phyloP scores from a whole-genome alignment of 169 alveolate species.

The Cryptosporidium parvum region DNA sequence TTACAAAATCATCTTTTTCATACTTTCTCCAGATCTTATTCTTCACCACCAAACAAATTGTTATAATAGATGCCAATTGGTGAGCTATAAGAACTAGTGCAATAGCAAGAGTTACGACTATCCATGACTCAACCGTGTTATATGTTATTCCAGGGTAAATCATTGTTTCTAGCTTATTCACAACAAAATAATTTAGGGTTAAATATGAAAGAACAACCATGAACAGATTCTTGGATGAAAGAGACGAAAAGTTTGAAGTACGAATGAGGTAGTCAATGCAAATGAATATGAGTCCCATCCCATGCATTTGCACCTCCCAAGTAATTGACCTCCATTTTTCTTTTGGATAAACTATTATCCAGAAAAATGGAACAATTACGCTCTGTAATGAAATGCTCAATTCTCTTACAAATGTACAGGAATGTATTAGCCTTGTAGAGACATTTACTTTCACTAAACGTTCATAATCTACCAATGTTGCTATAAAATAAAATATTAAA shows the following conservation, averaged over 20 bases:
- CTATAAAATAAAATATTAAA: constrained; percentile 30
- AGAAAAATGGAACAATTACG: constrained; percentile 70
- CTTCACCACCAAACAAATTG: constrained; percentile 45
- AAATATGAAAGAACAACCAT: constrained; percentile 44
- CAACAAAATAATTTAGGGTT: constrained; percentile 39
- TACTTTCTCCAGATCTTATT: constrained; percentile 39
- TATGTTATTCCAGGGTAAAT: constrained; percentile 71
- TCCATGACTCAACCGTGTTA: constrained; percentile 61
- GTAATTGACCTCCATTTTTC: constrained; percentile 60
- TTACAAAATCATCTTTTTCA: constrained; percentile 42
- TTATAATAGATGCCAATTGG: constrained; percentile 40
- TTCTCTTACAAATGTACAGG: constrained; percentile 56
- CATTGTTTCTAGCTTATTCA: constrained; percentile 56
- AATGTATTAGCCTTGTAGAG: constrained; percentile 31
- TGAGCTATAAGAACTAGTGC: constrained; percentile 56
- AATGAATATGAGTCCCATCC: constrained; percentile 53
- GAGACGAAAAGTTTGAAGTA: constrained; percentile 51
- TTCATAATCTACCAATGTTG: constrained; percentile 54
- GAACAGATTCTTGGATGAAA: constrained; percentile 29
- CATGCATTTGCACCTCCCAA: constrained; percentile 74
- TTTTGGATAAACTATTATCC: constrained; percentile 73
- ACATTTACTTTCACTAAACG: constrained; percentile 41
- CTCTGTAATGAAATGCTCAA: constrained; percentile 66
- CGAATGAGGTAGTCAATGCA: constrained; percentile 62
- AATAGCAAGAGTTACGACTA: constrained; percentile 54